A percentile compares a stretch with the other conserved stretches of the same genome.
These are phyloP conservation scores for Plenodomus tracheiphilus DNA, from an alignment of 2,329 filamentous ascomycete genomes.

Conservation along the genomic window DNA sequence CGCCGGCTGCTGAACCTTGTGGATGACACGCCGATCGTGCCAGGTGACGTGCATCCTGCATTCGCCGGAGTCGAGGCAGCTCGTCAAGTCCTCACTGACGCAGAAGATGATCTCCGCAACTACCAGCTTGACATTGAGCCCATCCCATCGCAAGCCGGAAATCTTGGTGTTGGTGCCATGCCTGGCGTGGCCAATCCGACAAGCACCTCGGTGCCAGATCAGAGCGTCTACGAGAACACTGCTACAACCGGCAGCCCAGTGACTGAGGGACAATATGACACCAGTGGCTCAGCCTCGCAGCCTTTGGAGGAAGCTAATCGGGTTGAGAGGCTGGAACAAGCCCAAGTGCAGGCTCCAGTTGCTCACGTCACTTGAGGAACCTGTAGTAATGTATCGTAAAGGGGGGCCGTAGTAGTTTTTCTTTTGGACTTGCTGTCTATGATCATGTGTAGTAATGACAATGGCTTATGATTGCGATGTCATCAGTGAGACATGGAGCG, in stretches of 20 bases:
- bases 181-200: conserved; percentile 24
- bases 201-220: conserved; percentile 2
- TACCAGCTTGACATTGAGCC: conserved; percentile 67
- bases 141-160: conserved; percentile 54
- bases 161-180: conserved; percentile 54
- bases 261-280: conserved; percentile 25
- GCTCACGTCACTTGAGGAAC: conserved; percentile 11
- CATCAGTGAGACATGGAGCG: background rate
- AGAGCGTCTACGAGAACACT: background rate
- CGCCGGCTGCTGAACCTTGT: conserved; percentile 81
- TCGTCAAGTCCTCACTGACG: conserved; percentile 86
- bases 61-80: conserved; percentile 71
- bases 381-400: background rate
- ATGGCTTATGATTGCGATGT: conserved; percentile 5
- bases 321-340: conserved; percentile 22
- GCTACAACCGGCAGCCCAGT: conserved; percentile 25
- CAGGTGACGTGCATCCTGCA: conserved; percentile 73
- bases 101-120: conserved; percentile 80
- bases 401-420: background rate
- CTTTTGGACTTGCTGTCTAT: conserved; percentile 4
- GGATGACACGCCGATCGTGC: conserved; percentile 87
- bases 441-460: conserved; percentile 21
- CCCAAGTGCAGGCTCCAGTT: conserved; percentile 1
- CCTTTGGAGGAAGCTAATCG: conserved; percentile 36
- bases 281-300: conserved; percentile 31